phyloP scores from a whole-genome alignment of 2,329 filamentous ascomycete genomes.

The Fusarium sambucinum region DNA sequence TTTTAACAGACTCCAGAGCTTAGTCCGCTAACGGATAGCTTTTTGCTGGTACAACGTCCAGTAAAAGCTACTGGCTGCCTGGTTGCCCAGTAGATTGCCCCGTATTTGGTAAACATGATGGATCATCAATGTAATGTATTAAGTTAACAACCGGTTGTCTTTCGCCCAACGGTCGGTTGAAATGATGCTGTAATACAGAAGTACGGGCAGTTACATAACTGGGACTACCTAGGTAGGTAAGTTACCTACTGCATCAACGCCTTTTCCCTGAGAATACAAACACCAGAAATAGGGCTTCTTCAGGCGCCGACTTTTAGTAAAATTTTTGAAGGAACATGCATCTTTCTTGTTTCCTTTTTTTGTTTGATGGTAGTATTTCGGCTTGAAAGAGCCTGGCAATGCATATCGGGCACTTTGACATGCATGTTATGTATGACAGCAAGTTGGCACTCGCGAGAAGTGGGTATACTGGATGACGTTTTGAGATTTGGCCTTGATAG shows the following conservation, averaged over 20 bases:
- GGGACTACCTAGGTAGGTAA: no score
- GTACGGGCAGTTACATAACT: background rate
- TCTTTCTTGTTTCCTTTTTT: background rate
- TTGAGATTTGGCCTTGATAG: background rate
- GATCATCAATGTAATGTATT: background rate
- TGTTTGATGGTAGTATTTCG: background rate
- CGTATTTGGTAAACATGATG: slow-evolving; percentile 1
- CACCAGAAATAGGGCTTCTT: background rate
- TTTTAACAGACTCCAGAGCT: slow-evolving; percentile 27
- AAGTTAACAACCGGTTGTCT: background rate
- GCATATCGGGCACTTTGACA: background rate
- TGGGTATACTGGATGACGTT: background rate
- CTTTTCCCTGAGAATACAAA: background rate
- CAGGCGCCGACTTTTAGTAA: background rate
- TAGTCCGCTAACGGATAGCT: slow-evolving; percentile 17
- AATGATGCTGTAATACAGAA: background rate
- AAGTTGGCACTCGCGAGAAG: background rate
- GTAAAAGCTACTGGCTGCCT: slow-evolving; percentile 5
- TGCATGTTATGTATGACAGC: background rate
- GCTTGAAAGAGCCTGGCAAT: background rate
- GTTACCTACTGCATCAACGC: background rate
- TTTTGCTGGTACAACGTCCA: slow-evolving; percentile 1
- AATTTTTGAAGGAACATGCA: background rate
- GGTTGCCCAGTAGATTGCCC: slow-evolving; percentile 18
- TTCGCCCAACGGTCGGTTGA: background rate